Base-by-base conservation (phyloP, 352 stramenopile species). In the Thalassiosira mediterranea region DNA sequence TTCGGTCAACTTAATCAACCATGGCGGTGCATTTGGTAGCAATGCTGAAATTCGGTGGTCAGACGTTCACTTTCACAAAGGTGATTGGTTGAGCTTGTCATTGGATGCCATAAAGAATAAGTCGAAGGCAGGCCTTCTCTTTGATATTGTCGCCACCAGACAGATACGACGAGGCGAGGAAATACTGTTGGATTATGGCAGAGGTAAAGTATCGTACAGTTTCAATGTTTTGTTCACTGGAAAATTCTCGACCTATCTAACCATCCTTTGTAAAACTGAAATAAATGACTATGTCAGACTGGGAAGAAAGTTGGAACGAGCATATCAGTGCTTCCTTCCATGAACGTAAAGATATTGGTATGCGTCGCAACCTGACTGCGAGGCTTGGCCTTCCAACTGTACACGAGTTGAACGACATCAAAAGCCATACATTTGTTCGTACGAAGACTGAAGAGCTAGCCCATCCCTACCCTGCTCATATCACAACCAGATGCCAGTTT, bases 11-110 rank as follows among this genome's bases (percentile, higher is more conserved):
- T 74, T 89, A 25, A 79, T 92, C 44, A 92, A 92, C 80, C 81
- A 91, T 68, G 64, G 44, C 8, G 58, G 23, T 17, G 60, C 17
- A 13, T 17, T 79, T 23, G 15, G 81, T 19, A 52, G 64, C 10
- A 92, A 92, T 77, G 84, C 85, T 17, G 40, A 76, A 60, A 54
- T 92, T 13, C 66, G 73, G 47, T 92, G 87, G 87, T 86, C 79
- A 5, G 63, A 29, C 11, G 28, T 62, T 37, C 57, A 51, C 0
- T 63, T 72, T 69, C 69, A 84, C 40, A 71, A 77, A 28, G 21
- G 25, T 11, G 57, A 84, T 29, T 81, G 69, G 69, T 34, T 84
- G 0, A 25, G 74, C 67, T 15, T 28, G 3, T 38, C 68, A 29
- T 8, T 80, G 23, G 40, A 66, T 25, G 76, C 70, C 26, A 69